Base-by-base conservation (phyloP, 768 basidiomycete genomes). In the Tephrocybe sp. region DNA sequence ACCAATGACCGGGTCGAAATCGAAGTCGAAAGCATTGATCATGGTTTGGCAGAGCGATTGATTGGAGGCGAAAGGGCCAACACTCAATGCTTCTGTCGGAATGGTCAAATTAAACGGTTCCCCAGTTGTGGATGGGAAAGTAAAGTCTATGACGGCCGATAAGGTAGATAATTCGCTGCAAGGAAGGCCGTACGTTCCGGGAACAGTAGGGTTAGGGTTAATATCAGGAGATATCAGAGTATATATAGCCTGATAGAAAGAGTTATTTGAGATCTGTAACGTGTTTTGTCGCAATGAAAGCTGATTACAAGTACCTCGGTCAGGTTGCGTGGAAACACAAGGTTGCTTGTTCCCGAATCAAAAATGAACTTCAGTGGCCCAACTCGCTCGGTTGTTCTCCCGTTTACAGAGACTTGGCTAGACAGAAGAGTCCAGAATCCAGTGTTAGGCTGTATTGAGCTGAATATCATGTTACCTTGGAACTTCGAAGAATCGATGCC, bases 261-360 rank as follows among this genome's bases (percentile, higher is more conserved):
- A 51, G 35, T 43, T 54, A 41, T 19, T 48, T 45, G 40, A 32
- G 36, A 19, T 31, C 45, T 13, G 39, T 13, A 20, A 60, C 61
- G 49, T 56, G 16, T 6, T 35, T 20, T 45, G 20, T 10, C 40
- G 39, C 9, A 41, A 22, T 8, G 5, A 30, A 33, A n/a, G 30
- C 11, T n/a, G n/a, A n/a, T 11, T 32, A 32, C 22, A 22, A 33
- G 26, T 5, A 74, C 79, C 63, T 77, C 72, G 7, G 80, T 69
- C 16, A 76, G 77, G 40, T 62, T 60, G 16, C 75, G 73, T 39
- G 74, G 67, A 50, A 82, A 77, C 20, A 80, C 63, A 33, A 82
- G 63, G 60, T 82, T 82, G 57, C 77, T 78, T 16, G 80, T 82
- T 23, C 80, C 79, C 48, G 73, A 74, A 63, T 83, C 80, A 54